phyloP scores from a whole-genome alignment of 768 basidiomycete genomes.

The Serendipita vermifera region DNA sequence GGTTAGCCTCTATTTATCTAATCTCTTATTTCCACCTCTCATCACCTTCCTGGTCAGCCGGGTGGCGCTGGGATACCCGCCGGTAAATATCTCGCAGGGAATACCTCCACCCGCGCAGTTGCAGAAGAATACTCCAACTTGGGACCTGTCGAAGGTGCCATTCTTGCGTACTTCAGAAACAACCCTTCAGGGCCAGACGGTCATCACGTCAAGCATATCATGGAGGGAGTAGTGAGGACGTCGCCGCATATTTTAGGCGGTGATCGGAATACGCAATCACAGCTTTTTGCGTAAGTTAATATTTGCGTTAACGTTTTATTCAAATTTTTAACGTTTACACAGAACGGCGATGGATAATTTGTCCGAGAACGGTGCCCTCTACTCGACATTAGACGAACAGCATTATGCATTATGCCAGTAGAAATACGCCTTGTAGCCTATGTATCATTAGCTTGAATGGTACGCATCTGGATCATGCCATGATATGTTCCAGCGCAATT shows the following conservation, averaged over 20 bases:
- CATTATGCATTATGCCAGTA: conserved; percentile 15
- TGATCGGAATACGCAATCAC: too few species aligned
- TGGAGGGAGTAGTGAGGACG: conserved; percentile 19
- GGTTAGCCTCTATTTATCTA: conserved; percentile 20
- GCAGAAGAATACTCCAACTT: background rate
- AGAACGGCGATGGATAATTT: conserved; percentile 25
- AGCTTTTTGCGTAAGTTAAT: conserved; percentile 11
- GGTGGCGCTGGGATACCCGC: conserved; percentile 11
- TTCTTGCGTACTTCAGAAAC: conserved; percentile 20
- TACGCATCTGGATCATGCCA: too few species aligned
- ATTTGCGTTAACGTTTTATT: conserved; percentile 16
- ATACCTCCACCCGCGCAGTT: background rate
- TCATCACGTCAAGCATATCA: conserved; percentile 24
- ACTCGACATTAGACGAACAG: conserved; percentile 27
- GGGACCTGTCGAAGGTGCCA: background rate
- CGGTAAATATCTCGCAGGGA: background rate
- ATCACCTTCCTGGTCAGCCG: background rate
- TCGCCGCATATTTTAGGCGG: too few species aligned
- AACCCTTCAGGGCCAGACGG: conserved; percentile 23
- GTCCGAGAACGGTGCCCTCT: conserved; percentile 27
- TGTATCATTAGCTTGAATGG: too few species aligned
- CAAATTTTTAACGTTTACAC: background rate
- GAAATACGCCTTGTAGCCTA: too few species aligned
- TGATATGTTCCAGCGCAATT: too few species aligned
- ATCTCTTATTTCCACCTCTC: background rate